Evolutionary conservation across 352 stramenopile genomes (phyloP), one percentile per base, ranked within the genome.

Genomic region (Pythium diclinum): DNA sequence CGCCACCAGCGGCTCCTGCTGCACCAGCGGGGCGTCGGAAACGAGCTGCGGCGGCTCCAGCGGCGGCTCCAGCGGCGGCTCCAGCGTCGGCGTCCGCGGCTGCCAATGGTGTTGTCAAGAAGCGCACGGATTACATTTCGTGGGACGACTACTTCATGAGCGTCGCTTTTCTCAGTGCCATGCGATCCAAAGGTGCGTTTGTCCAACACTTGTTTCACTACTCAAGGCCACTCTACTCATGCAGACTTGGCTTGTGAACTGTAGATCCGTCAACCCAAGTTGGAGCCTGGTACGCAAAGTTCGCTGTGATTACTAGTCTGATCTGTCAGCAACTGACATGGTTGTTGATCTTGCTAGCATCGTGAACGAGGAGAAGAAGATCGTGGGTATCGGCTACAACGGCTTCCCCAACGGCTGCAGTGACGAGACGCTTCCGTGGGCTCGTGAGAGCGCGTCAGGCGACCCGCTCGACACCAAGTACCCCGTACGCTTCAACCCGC

Each of bases 131-230:
- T 48, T 99, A 98, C 75, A 74, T 99, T 28, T 94, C 90, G 19
- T 99, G 97, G 97, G 95, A 99, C 67, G 96, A 99, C 69, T 99
- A 99, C 77, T 99, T 99, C 69, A 99, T 99, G 95, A 95, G 89
- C 36, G 87, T 99, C n/a, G 95, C 97, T 30, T 99, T 98, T 77
- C 83, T 99, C n/a, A 98, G 89, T 72, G 95, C 97, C 13, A 97
- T 98, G 92, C 85, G 97, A 51, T 99, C 95, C n/a, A 99, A 99
- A 89, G 97, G 87, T 93, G 38, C 6, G 40, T 42, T 17, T 42
- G 16, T 28, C 25, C 25, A 28, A 28, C 25, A 28, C 25, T 10
- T 13, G 34, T 42, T n/a, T 17, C 10, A 42, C 25, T 28, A 1
- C 25, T 17, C 33, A 38, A 17, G 5, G 9, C 36, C 36, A 17